Evolutionary conservation across 2,329 filamentous ascomycete genomes (phyloP), one percentile per base, ranked within the genome.

Genomic region (Penicillium crustosum): DNA sequence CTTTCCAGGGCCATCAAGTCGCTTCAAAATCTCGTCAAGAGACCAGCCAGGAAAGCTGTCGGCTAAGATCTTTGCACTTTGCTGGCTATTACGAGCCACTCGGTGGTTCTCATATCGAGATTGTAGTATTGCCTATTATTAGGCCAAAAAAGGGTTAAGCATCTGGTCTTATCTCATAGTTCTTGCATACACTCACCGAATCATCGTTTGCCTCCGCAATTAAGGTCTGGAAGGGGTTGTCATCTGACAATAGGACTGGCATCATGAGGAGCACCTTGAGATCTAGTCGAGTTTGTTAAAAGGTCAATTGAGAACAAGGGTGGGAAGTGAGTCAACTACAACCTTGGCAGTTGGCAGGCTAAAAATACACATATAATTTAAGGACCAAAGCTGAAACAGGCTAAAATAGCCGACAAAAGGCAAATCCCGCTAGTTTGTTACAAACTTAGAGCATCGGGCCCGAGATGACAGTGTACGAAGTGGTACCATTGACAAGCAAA

Each of bases 1-100:
- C 35, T 89, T 76, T 0, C 78, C 73, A 1, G 83, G 83, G 25
- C 88, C 81, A 65, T 88, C 83, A 27, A 95, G 78, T 49, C 86
- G 86, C 52, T 87, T 77, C 0, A 96, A 81, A 53, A 90, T 86
- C 2, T 86, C 84, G 69, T 96, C 92, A 48, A 93, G 82, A 45
- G 83, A 83, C 62, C 94, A 82, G 54, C 88, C 89, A 2, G 80
- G 70, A 65, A 92, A 94, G 33, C 84, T 81, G 7, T 66, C 53
- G 0, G 80, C 59, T 2, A 94, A 80, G 57, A 96, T 87, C 66
- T 89, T 91, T 13, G 80, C 82, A 63, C 82, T 86, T 71, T 95
- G 91, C 68, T 93, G 89, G 5, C 78, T 79, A 70, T 94, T 95
- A 48, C 92, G 85, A 52, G 82, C 86, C 6, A 77, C 82, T 45